Evolutionary conservation across 106 monocot species (phyloP), one percentile per base, ranked within the genome.

Genomic region (Apostasia ramifera): DNA sequence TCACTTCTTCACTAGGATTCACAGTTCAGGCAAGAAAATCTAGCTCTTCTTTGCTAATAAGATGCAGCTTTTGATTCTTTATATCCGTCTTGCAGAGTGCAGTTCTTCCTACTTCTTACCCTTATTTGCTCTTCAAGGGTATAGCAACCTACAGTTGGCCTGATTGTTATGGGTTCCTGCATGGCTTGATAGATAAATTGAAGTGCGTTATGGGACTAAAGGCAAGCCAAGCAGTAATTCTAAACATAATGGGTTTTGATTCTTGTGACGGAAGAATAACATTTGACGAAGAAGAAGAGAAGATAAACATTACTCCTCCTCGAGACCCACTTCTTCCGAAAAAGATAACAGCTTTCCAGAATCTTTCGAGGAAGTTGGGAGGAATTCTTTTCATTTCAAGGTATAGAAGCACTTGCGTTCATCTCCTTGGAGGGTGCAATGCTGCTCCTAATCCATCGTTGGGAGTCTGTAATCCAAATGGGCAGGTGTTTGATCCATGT

Each of bases 401-500:
- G 56, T 76, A 81, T 49, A 45, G 81, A 39, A 76, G 81, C 53
- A 76, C 81, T 41, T 66, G 67, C 59, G 81, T 81, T 14, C 81
- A 81, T 59, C 76, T 81, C 5, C 67, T 76, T 55, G 75, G 81
- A 72, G 81, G 81, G 55, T 81, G 81, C 39, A 75, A 76, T 81
- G 75, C 61, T 61, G 76, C 71, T 5, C 50, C 61, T 61, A 63
- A 71, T 71, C 54, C 81, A 54, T 61, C 53, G 15, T 3, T 55
- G 7, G 81, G 81, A 0, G 81, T 76, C 38, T 81, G 81, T 41
- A 76, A 62, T 67, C 15, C 75, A 38, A 67, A 67, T 40, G 76
- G 81, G 15, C 65, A 71, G 49, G 70, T 76, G 41, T 76, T 76
- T 26, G 40, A 59, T 46, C 57, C 48, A 51, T 66, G 15, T 52